Evolutionary conservation across 2,329 filamentous ascomycete species (phyloP).

Genomic region (Purpureocillium lavendulum): DNA sequence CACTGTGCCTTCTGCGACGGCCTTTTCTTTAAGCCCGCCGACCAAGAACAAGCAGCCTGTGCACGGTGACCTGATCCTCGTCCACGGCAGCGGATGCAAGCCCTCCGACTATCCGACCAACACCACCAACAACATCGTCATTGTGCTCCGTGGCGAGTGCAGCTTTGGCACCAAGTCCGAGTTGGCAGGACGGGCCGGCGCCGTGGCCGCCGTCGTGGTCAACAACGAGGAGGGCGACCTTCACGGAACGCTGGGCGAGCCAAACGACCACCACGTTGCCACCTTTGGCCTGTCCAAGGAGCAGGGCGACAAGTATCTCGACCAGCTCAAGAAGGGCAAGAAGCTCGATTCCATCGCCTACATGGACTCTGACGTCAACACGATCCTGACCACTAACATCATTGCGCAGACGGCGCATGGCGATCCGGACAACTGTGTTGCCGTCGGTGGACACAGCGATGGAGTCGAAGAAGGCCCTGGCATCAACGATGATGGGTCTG

Average conservation of each 20-base stretch:
- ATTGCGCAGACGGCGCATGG: conserved; percentile 53
- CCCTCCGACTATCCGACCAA: conserved; percentile 52
- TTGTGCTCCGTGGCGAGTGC: conserved; percentile 64
- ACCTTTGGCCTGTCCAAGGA: conserved; percentile 58
- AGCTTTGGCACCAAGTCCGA: conserved; percentile 64
- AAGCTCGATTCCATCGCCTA: conserved; percentile 47
- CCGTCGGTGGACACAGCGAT: conserved; percentile 58
- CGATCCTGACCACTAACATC: conserved; percentile 49
- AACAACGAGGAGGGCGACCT: conserved; percentile 59
- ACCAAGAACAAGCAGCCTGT: conserved; percentile 52
- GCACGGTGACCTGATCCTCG: conserved; percentile 49
- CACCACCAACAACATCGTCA: conserved; percentile 55
- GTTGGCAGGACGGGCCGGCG: conserved; percentile 60
- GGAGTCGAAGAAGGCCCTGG: conserved; percentile 56
- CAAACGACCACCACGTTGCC: conserved; percentile 51
- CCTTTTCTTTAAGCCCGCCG: conserved; percentile 61
- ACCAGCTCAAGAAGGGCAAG: conserved; percentile 42
- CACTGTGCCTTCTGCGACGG: conserved; percentile 36
- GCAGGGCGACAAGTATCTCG: conserved; percentile 48
- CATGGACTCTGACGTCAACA: conserved; percentile 48
- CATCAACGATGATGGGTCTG: conserved; percentile 73
- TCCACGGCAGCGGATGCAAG: conserved; percentile 55
- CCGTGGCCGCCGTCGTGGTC: conserved; percentile 64
- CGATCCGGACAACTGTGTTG: conserved; percentile 55
- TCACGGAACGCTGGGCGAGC: conserved; percentile 60